Percentiles rank a stretch among this genome's conserved stretches.
Conservation (phyloP, 1,284 basidiomycete genomes). For the Ustilago sp. region DNA sequence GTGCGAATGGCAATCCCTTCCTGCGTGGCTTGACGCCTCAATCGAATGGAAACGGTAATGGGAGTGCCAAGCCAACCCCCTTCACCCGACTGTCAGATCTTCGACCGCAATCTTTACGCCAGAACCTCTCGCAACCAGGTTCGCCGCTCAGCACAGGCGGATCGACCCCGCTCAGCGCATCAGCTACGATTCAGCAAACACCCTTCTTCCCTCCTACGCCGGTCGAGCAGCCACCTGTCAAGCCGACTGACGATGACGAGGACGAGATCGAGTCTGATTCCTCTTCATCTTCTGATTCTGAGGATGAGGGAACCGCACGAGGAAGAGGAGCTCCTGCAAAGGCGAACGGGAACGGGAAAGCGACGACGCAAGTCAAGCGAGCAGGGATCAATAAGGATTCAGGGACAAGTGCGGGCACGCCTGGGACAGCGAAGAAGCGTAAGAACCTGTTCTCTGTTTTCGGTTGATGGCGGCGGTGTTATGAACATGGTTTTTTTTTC, state of each 20-base stretch:
- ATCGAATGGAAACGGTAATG: conserved; percentile 7
- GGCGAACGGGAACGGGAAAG: conserved; percentile 3
- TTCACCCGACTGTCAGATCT: conserved; percentile 58
- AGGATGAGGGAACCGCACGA: conserved; percentile 15
- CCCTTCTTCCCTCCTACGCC: conserved; percentile 29
- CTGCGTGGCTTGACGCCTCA: conserved; percentile 24
- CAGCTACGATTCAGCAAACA: conserved; percentile 3
- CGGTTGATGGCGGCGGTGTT: background rate
- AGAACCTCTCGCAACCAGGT: conserved; percentile 52
- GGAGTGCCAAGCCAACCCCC: conserved; percentile 28
- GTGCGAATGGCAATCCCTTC: conserved; percentile 27
- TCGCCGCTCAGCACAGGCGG: conserved; percentile 41
- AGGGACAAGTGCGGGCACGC: background rate
- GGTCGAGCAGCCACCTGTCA: background rate
- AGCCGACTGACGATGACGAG: background rate
- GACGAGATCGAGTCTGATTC: conserved; percentile 5
- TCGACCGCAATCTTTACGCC: conserved; percentile 49
- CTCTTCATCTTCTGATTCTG: conserved; percentile 23
- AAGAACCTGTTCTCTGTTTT: conserved; percentile 40
- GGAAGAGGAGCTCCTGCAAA: background rate
- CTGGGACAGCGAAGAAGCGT: conserved; percentile 15
- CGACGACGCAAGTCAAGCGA: conserved; percentile 4
- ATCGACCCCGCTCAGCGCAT: conserved; percentile 19
- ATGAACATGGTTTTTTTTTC: background rate
- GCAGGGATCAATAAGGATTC: conserved; percentile 15